Conservation (phyloP, 164 flowering plant species). For the Chimonanthus praecox region DNA sequence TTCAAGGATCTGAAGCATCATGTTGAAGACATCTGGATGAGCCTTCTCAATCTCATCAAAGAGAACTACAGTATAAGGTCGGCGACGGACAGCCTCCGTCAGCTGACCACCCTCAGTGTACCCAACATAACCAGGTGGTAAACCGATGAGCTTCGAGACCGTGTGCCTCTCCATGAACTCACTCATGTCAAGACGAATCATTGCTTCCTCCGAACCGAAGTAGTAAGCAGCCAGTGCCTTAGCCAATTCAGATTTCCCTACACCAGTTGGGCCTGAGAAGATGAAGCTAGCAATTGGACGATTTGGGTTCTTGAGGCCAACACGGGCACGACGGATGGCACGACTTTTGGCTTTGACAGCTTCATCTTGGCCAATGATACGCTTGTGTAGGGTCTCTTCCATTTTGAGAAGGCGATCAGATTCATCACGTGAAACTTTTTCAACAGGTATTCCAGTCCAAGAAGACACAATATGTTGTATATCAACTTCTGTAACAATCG, state of each 20-base stretch:
- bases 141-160: constrained; percentile 82
- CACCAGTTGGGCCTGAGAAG: constrained; percentile 92
- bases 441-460: constrained; percentile 93
- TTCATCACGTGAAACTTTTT: constrained; percentile 75
- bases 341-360: constrained; percentile 88
- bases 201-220: constrained; percentile 89
- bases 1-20: constrained; percentile 93
- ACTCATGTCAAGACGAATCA: constrained; percentile 93
- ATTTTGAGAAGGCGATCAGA: constrained; percentile 85
- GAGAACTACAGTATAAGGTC: constrained; percentile 78
- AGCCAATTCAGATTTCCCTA: constrained; percentile 87
- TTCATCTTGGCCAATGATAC: constrained; percentile 89
- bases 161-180: constrained; percentile 94
- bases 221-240: constrained; percentile 86
- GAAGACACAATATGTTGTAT: constrained; percentile 74
- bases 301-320: constrained; percentile 80
- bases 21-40: constrained; percentile 93
- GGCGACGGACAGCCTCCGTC: constrained; percentile 80
- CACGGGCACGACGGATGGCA: constrained; percentile 91
- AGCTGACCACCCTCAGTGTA: constrained; percentile 89
- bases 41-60: constrained; percentile 94
- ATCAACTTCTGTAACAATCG: constrained; percentile 68
- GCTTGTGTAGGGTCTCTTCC: constrained; percentile 78
- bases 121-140: constrained; percentile 90
- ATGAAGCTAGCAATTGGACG: constrained; percentile 91